These are phyloP conservation scores for Solanum clarkiae DNA, from an alignment of 257 asterid species.

Conservation along the genomic window DNA sequence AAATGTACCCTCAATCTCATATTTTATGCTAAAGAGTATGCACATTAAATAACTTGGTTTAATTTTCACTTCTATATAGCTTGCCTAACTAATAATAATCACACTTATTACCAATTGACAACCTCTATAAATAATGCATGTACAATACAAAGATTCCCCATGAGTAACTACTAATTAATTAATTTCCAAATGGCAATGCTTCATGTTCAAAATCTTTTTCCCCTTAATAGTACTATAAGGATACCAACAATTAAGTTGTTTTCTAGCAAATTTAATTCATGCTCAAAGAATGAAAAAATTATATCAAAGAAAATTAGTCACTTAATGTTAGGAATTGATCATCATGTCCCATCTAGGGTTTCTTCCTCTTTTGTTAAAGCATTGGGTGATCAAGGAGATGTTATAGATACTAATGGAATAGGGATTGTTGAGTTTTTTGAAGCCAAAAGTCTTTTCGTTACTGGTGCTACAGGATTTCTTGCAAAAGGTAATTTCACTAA, in stretches of 20 bases:
- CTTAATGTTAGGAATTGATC: not conserved
- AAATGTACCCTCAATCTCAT: too few species aligned
- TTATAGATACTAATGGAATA: not conserved
- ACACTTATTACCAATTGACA: too few species aligned
- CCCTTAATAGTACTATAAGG: not conserved
- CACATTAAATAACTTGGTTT: too few species aligned
- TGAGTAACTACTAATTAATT: too few species aligned
- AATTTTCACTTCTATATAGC: too few species aligned
- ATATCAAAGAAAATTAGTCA: not conserved
- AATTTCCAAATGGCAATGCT: not conserved
- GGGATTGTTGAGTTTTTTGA: not conserved
- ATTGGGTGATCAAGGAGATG: not conserved
- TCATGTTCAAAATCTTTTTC: not conserved
- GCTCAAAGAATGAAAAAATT: too few species aligned
- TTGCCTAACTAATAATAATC: too few species aligned
- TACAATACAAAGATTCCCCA: too few species aligned
- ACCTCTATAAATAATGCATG: too few species aligned
- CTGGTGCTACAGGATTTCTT: too few species aligned
- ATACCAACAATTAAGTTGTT: not conserved
- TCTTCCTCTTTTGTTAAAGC: not conserved
- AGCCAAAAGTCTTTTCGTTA: too few species aligned
- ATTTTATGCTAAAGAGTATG: too few species aligned
- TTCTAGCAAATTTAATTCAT: not conserved
- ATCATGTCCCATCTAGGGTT: not conserved
- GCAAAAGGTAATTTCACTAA: not conserved